Percentiles rank a stretch among this genome's conserved stretches.
Evolutionary conservation across 768 basidiomycete species (phyloP).

Genomic region (Postia placenta): DNA sequence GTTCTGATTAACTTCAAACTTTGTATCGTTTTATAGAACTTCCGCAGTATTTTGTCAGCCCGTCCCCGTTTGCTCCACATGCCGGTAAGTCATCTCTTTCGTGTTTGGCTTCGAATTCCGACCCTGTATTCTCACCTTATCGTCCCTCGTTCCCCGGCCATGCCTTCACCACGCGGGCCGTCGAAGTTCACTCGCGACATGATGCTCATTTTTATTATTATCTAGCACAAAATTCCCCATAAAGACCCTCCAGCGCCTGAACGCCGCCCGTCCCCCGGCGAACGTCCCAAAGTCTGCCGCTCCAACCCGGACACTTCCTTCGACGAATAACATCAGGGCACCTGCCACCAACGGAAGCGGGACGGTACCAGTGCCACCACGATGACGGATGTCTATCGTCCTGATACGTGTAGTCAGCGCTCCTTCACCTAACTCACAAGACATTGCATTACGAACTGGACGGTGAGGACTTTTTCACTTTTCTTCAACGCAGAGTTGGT

Average conservation of each 20-base stretch:
- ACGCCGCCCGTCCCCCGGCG: constrained; percentile 37
- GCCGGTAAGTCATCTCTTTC: constrained; percentile 53
- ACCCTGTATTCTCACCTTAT: too few species aligned
- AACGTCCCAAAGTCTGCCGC: constrained; percentile 2
- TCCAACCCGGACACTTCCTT: constrained; percentile 7
- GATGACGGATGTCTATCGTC: too few species aligned
- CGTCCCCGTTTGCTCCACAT: constrained; percentile 89
- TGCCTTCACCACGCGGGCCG: too few species aligned
- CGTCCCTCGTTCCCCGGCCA: too few species aligned
- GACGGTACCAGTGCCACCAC: neutral
- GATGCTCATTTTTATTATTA: neutral
- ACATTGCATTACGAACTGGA: too few species aligned
- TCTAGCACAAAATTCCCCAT: constrained; percentile 90
- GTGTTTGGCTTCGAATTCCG: neutral
- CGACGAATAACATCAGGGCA: constrained; percentile 8
- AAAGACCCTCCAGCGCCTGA: constrained; percentile 81
- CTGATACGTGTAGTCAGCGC: too few species aligned
- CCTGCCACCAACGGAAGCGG: neutral
- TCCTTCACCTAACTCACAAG: too few species aligned
- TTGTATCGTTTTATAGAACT: neutral
- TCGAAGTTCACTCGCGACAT: neutral
- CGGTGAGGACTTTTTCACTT: too few species aligned
- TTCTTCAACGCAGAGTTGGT: too few species aligned
- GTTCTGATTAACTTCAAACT: constrained; percentile 23
- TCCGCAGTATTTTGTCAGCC: constrained; percentile 86